Base-by-base conservation (phyloP, 768 basidiomycete genomes). In the Xanthoconium purpureum region DNA sequence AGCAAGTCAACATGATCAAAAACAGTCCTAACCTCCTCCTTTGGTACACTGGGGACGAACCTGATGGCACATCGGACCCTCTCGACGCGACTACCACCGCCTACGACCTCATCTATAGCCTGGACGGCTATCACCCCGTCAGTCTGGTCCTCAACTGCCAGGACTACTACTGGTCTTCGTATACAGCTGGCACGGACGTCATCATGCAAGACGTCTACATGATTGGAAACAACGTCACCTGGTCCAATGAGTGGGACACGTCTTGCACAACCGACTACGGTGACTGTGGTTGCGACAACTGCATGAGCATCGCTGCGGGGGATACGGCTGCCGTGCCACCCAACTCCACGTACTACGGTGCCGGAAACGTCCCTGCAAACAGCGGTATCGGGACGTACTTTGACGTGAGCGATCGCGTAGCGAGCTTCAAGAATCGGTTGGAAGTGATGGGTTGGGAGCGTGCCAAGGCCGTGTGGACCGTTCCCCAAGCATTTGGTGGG, bases 41-140 rank as follows among this genome's bases (percentile, higher is more conserved):
- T 2, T 88, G 85, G 84, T 89, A 89, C 69, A 88, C 86, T 2
- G 85, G 77, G 0, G 87, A 90, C 60, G 88, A 90, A 68, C 86
- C 84, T 1, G 87, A 89, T 61, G 87, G 88, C 38, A 84, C 81
- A 0, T 78, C 78, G 11, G 85, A 88, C 57, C 86, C 89, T 9
- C 73, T 87, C 39, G 76, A 84, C 49, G 85, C 87, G 0, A 84
- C 63, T 0, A 55, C 70, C 4, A 71, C 68, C 28, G 70, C 84
- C 0, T 81, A 81, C 36, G 78, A 83, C 56, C 73, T 84, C 8
- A 86, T 89, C 62, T 80, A 80, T 38, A 75, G 76, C 3, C 65
- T 87, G 10, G 85, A 88, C 45, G 83, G 82, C 5, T 88, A 87
- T 59, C 87, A 87, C 58, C 84, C 85, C 0, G 78, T 85, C 17